Conservation (phyloP, 106 monocot species). For the Hemerocallis citrina region DNA sequence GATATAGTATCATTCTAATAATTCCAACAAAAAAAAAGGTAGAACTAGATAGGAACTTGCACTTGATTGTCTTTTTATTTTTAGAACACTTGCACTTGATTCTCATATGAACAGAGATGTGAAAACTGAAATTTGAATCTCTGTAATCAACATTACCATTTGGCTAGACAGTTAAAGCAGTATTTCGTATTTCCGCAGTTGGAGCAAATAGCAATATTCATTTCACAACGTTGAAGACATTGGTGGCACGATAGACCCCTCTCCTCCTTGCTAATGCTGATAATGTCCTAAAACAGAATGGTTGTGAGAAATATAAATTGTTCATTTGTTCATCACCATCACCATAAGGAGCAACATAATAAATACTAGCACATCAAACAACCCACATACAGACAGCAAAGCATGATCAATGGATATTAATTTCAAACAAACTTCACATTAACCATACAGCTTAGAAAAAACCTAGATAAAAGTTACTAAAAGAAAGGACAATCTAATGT, state of each 20-base stretch:
- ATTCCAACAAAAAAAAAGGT: background rate
- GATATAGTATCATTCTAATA: background rate
- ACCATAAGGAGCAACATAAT: background rate
- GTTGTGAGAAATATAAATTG: constrained; percentile 3
- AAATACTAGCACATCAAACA: background rate
- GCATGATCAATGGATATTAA: background rate
- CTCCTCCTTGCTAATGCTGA: constrained; percentile 1
- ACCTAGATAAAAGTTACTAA: background rate
- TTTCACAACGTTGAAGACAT: constrained; percentile 10
- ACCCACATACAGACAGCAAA: background rate
- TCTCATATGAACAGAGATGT: background rate
- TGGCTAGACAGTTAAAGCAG: constrained; percentile 17
- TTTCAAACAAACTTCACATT: background rate
- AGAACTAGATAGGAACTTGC: background rate
- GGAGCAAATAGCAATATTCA: constrained; percentile 17
- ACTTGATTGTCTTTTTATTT: background rate
- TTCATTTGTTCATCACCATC: background rate
- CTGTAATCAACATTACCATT: constrained; percentile 17
- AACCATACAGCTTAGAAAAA: background rate
- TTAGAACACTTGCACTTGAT: background rate
- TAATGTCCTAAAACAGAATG: constrained; percentile 11
- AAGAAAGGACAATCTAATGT: too few species aligned
- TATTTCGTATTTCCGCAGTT: constrained; percentile 19
- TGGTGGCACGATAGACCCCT: constrained; percentile 20
- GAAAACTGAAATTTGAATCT: background rate